Conservation (phyloP, 75 land plant species). For the Picea sitchensis region DNA sequence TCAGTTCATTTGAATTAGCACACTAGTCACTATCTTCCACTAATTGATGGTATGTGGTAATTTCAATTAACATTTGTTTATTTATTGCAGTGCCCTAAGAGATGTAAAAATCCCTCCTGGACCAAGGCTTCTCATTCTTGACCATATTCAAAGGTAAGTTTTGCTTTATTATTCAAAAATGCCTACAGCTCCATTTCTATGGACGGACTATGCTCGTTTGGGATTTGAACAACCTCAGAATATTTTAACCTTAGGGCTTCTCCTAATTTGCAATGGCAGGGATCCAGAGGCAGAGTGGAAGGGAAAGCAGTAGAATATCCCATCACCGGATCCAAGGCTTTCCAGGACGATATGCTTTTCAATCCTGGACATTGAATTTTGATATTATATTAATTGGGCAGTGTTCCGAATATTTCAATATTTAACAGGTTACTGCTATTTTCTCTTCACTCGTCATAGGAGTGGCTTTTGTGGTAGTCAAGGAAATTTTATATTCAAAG, state of each 20-base stretch:
- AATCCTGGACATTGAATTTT: constrained; percentile 4
- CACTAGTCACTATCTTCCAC: background rate
- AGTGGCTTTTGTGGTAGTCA: background rate
- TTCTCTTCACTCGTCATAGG: background rate
- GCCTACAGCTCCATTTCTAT: background rate
- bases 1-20: background rate
- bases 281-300: constrained; percentile 7
- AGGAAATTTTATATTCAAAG: background rate
- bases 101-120: constrained; percentile 92
- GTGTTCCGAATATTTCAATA: background rate
- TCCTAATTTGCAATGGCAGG: constrained; percentile 1
- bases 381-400: background rate
- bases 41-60: background rate
- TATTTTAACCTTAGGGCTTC: background rate
- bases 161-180: background rate
- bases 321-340: background rate
- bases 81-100: constrained; percentile 69
- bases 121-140: constrained; percentile 89
- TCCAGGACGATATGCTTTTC: background rate
- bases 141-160: constrained; percentile 75
- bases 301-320: background rate
- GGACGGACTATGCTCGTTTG: background rate
- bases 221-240: background rate
- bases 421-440: background rate
- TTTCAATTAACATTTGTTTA: background rate